Percentiles rank a stretch among this genome's conserved stretches.
These are phyloP conservation scores for Xylaria curta DNA, from an alignment of 495 filamentous ascomycete species.

Conservation along the genomic window DNA sequence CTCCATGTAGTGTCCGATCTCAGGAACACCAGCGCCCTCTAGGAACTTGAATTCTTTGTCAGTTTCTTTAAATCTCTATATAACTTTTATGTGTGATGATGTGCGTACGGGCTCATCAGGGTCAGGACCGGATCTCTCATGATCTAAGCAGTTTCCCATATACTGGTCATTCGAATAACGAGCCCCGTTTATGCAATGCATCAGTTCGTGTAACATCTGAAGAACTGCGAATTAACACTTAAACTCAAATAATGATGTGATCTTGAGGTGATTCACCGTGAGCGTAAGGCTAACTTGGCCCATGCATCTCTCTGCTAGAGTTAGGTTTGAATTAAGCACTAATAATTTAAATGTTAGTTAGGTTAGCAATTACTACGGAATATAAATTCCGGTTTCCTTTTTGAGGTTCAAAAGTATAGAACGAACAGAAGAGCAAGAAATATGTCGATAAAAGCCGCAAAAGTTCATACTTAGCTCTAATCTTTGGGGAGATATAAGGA, in stretches of 20 bases:
- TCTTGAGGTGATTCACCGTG: neutral
- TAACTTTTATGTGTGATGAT: neutral
- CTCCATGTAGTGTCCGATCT: constrained; percentile 12
- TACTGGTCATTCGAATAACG: neutral
- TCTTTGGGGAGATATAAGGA: neutral
- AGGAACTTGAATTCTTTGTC: neutral
- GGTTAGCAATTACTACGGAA: neutral
- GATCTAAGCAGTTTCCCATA: neutral
- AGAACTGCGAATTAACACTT: neutral
- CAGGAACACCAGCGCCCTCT: neutral
- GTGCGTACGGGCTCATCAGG: neutral
- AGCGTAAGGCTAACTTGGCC: neutral
- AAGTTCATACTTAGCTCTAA: neutral
- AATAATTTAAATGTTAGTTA: neutral
- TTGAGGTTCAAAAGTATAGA: neutral
- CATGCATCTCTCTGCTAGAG: constrained; percentile 7
- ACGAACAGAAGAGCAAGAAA: neutral
- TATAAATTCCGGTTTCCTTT: neutral
- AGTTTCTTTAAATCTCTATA: neutral
- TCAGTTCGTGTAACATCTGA: constrained; percentile 15
- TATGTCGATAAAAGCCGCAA: neutral
- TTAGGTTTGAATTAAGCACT: neutral
- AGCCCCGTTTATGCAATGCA: neutral
- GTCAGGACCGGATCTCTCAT: neutral
- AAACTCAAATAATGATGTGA: neutral